Evolutionary conservation across 192 early-diverging fungal genomes (phyloP), one percentile per base, ranked within the genome.

Genomic region (Coemansia sp.): DNA sequence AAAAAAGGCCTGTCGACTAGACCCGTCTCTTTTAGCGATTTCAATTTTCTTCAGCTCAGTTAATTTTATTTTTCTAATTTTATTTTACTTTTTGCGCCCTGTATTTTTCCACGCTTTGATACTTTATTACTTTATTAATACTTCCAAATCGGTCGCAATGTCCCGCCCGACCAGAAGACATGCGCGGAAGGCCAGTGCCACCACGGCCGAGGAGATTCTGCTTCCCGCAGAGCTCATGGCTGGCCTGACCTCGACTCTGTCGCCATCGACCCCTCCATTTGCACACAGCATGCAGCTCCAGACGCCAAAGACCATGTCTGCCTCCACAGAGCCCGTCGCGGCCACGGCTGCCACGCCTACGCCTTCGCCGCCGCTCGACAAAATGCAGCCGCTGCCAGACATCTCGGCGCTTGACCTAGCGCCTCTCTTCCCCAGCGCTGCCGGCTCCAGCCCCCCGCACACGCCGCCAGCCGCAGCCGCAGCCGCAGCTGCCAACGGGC

Each of bases 181-280:
- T 65, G 75, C 75, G 30, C 75, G 75, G 18, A 78, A 78, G 53
- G 75, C 75, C 22, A 78, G 75, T 27, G 75, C 75, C 27, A 78
- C 75, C 14, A 78, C 75, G 16, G 75, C 69, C 18, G 75, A 78
- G 61, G 75, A 78, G 22, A 78, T 78, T 35, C 55, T 78, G 60
- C 70, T 78, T 14, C 75, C 75, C n/a, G 60, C 55, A 6, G 75
- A 78, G 71, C 75, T 78, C 7, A 78, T 73, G 70, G 61, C 55
- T 23, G 75, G 71, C 29, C 67, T 78, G 32, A 78, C 75, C 30
- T 68, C 70, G 19, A 63, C 42, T 10, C 55, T 78, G 14, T 68
- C 70, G 24, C 59, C 42, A 8, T 39, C 73, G 14, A 68, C 75
- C 20, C 54, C 65, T 4, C 68, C 63, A n/a, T 35, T 35, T 19